Evolutionary conservation across 495 filamentous ascomycete genomes (phyloP), one percentile per base, ranked within the genome.

Genomic region (Hypoxylon lienhwacheense): DNA sequence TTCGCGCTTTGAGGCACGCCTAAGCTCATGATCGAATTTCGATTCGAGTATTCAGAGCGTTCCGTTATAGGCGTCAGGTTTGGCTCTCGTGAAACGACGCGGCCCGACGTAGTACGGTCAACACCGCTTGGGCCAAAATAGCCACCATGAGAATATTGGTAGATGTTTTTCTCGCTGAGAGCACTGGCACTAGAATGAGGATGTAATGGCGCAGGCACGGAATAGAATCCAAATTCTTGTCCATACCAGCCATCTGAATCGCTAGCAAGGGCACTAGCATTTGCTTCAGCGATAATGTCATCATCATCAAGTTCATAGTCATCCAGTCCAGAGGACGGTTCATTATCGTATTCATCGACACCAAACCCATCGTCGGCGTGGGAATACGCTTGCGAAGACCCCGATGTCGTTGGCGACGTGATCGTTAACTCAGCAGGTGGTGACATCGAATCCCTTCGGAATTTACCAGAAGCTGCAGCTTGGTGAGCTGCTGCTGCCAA

Each of bases 191-290:
- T 53, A 49, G 68, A 34, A 47, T 71, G 55, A 16, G 25, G 36
- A 7, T 61, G 35, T 16, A 53, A 67, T 12, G 67, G 67, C 8
- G 77, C 62, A 3, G 83, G 77, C n/a, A 82, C 80, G 7, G 91
- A 89, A 65, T 93, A 97, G 70, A 98, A 98, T n/a, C 91, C 91
- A 58, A 98, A 98, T 67, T 98, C 93, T 56, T 91, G 86, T 2
- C 93, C 95, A 65, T 98, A 98, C 72, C 90, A 91, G 5, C 88
- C 92, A 39, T 96, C 92, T 11, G 85, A 84, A 59, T 98, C 93
- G 55, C 88, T 89, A 12, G 93, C 93, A 3, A 98, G 78, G 15
- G 88, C 93, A 62, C 91, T 90, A 4, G 92, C 92, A 58, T 98
- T 98, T 14, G 93, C 93, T 19, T 87, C 93, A 0, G 92, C 95